These are phyloP conservation scores for Akanthomyces muscarius DNA, from an alignment of 2,329 filamentous ascomycete genomes.

Conservation along the genomic window DNA sequence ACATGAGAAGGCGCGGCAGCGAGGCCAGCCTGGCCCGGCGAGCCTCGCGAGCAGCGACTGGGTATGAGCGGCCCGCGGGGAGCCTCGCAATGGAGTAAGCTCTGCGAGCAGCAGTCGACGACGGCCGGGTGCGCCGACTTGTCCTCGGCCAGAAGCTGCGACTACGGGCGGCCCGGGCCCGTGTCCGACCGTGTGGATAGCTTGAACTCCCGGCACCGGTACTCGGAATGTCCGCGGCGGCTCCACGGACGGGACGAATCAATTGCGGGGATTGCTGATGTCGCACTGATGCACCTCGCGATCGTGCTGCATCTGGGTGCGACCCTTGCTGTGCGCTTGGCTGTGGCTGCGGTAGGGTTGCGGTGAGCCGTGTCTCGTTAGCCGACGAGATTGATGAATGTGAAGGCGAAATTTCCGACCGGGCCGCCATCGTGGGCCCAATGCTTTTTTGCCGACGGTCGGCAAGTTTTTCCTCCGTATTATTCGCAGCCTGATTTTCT, in stretches of 20 bases:
- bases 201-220: not conserved
- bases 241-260: not conserved
- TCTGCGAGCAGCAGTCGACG: not conserved
- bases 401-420: not conserved
- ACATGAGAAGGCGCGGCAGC: not conserved
- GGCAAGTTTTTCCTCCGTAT: constrained; percentile 1
- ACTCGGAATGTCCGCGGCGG: not conserved
- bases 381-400: constrained; percentile 1
- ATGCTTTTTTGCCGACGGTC: constrained; percentile 4
- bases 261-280: not conserved
- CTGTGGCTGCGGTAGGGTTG: not conserved
- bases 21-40: not conserved
- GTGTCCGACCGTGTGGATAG: not conserved
- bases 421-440: not conserved
- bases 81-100: not conserved
- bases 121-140: not conserved
- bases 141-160: not conserved
- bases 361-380: not conserved
- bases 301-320: constrained; percentile 1
- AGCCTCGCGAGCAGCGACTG: not conserved
- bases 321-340: not conserved
- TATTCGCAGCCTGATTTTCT: not conserved
- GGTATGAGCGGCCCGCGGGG: not conserved
- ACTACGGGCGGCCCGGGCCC: not conserved
- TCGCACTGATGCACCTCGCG: not conserved